phyloP scores from a whole-genome alignment of 2,329 filamentous ascomycete species.

The Monilinia fructigena region DNA sequence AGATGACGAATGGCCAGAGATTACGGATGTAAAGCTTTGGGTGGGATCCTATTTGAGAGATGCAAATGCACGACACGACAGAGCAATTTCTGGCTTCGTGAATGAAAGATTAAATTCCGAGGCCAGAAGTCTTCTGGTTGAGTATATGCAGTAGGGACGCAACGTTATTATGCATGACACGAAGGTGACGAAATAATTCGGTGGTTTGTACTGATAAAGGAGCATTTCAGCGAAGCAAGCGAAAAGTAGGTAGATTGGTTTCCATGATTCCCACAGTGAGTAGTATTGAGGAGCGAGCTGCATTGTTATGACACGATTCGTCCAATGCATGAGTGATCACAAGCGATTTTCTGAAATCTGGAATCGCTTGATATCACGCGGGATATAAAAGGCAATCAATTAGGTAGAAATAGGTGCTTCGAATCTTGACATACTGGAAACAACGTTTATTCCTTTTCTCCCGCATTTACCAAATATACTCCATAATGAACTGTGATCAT shows the following conservation, averaged over 20 bases:
- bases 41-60: conserved; percentile 64
- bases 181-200: conserved; percentile 19
- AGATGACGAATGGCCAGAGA: conserved; percentile 81
- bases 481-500: not conserved
- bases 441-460: not conserved
- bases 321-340: not conserved
- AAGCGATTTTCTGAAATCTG: not conserved
- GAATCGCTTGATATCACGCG: not conserved
- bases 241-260: conserved; percentile 22
- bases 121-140: conserved; percentile 48
- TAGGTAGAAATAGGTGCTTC: not conserved
- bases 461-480: not conserved
- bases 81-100: conserved; percentile 69
- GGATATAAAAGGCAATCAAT: conserved; percentile 2
- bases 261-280: conserved; percentile 22
- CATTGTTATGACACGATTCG: conserved; percentile 5
- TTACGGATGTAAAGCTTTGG: conserved; percentile 77
- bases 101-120: conserved; percentile 67
- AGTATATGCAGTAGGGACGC: conserved; percentile 46
- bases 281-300: conserved; percentile 18
- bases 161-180: conserved; percentile 10
- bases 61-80: conserved; percentile 71
- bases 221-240: conserved; percentile 22
- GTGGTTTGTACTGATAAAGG: conserved; percentile 21
- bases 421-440: conserved; percentile 5